Base-by-base conservation (phyloP, 164 flowering plant species). In the Nymphaea thermarum region DNA sequence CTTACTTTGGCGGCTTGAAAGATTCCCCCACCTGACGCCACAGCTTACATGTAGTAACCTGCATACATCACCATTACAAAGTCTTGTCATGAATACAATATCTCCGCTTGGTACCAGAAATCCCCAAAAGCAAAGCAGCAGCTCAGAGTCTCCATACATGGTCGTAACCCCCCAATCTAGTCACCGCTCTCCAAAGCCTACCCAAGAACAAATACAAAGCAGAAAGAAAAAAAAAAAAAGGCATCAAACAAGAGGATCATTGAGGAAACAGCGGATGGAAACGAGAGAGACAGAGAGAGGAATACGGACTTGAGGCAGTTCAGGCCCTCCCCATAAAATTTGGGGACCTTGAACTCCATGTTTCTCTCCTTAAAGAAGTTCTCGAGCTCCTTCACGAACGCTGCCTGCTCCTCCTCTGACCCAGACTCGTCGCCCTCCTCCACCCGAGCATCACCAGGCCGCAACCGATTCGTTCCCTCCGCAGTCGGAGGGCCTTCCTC, bases 21-120 rank as follows among this genome's bases (percentile, higher is more conserved):
- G 94, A 87, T 71, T 90, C 97, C 70, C 97, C 97, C 60, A 90
- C 93, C 80, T 88, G 97, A 63, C 97, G 83, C 97, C 97, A 90
- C 72, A 87, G 66, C 75, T 90, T 90, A 75, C 87, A 83, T 6
- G 90, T 71, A 42, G 94, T 90, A 67, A 90, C 96, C 96, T 90
- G 69, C 69, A 78, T 11, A 17, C 15, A 62, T 62, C 36, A 64
- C 66, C 8, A 64, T 14, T 6, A 62, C 42, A 42, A 63, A 63
- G 42, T 17, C 12, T 62, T 41, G 44, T 4, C n/a, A 6, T 11
- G 18, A 4, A 17, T 7, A 51, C 11, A 62, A 62, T 17, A 62
- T 5, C 64, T 17, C 12, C n/a, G n/a, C 7, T 17, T 41, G 42
- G n/a, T 5, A 12, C n/a, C 36, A 62, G 42, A 36, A 64, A 64